phyloP scores from a whole-genome alignment of 306 rosid genomes.

The Inga oerstediana region DNA sequence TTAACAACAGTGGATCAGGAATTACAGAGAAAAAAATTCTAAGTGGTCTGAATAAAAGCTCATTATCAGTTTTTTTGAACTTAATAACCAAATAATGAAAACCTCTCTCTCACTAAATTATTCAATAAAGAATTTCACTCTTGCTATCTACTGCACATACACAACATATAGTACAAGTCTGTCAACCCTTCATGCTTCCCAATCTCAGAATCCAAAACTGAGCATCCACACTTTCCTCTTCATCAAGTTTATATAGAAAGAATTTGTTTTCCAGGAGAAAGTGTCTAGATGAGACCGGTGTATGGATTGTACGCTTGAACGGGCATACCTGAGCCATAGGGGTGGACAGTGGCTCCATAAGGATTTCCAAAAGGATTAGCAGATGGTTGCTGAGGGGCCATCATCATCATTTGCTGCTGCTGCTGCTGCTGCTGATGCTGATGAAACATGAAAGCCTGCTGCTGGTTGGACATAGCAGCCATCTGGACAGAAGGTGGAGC shows the following conservation, averaged over 20 bases:
- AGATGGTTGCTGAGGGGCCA: slow-evolving; percentile 65
- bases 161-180: slow-evolving; percentile 77
- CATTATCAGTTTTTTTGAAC: slow-evolving; percentile 57
- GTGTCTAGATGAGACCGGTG: slow-evolving; percentile 69
- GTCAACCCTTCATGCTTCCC: slow-evolving; percentile 43
- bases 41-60: slow-evolving; percentile 45
- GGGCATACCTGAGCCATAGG: slow-evolving; percentile 88
- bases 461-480: slow-evolving; percentile 91
- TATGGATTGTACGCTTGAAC: slow-evolving; percentile 89
- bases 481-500: slow-evolving; percentile 90
- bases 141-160: slow-evolving; percentile 74
- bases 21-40: slow-evolving; percentile 31
- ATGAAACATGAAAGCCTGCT: slow-evolving; percentile 81
- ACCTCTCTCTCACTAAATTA: slow-evolving; percentile 63
- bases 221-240: slow-evolving; percentile 26
- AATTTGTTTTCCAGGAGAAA: slow-evolving; percentile 29
- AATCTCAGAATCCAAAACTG: slow-evolving; percentile 35
- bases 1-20: slow-evolving; percentile 51
- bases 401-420: slow-evolving; percentile 82
- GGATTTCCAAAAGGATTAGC: slow-evolving; percentile 85
- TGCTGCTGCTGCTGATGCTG: slow-evolving; percentile 61
- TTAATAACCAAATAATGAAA: slow-evolving; percentile 62
- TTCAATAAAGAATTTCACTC: slow-evolving; percentile 87
- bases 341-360: slow-evolving; percentile 67
- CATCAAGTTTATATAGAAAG: slow-evolving; percentile 25